phyloP scores from a whole-genome alignment of 441 rosid genomes.

The Euphorbia celastroides region DNA sequence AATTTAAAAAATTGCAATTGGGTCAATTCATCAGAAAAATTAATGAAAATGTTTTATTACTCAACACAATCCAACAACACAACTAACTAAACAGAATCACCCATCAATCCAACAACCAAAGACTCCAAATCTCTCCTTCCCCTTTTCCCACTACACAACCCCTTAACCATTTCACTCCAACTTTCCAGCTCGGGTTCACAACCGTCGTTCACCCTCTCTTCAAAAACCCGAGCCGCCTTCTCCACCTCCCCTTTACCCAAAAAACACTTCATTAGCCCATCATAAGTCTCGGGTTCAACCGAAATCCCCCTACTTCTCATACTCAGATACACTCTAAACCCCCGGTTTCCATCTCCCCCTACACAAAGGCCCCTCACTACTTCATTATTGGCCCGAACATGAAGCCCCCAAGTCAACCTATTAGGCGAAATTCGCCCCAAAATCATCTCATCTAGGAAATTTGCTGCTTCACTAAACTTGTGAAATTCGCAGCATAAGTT shows the following conservation, averaged over 20 bases:
- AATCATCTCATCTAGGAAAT: conserved; percentile 85
- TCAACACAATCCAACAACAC: too few relatives aligned
- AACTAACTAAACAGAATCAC: too few relatives aligned
- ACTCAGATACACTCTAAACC: conserved; percentile 55
- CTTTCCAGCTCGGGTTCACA: conserved; percentile 44
- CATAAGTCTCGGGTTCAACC: conserved; percentile 39
- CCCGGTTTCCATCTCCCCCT: conserved; percentile 37
- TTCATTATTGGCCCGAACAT: conserved; percentile 55
- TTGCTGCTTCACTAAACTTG: conserved; percentile 79
- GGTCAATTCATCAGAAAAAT: too few relatives aligned
- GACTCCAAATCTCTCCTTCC: conserved; percentile 10
- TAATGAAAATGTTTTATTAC: too few relatives aligned
- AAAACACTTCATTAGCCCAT: conserved; percentile 43
- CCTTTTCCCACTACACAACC: conserved; percentile 13
- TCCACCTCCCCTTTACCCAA: conserved; percentile 50
- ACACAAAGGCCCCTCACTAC: conserved; percentile 58
- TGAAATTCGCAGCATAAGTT: conserved; percentile 41
- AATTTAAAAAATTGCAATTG: too few relatives aligned
- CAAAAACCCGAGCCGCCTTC: conserved; percentile 48
- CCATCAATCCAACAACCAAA: conserved; percentile 5
- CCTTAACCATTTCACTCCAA: conserved; percentile 13
- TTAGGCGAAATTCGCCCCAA: conserved; percentile 55
- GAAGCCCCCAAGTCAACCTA: conserved; percentile 73
- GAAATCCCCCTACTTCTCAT: conserved; percentile 73
- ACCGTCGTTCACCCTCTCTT: conserved; percentile 70